phyloP scores from a whole-genome alignment of 768 basidiomycete species.

The Boletus tylopilopsis region DNA sequence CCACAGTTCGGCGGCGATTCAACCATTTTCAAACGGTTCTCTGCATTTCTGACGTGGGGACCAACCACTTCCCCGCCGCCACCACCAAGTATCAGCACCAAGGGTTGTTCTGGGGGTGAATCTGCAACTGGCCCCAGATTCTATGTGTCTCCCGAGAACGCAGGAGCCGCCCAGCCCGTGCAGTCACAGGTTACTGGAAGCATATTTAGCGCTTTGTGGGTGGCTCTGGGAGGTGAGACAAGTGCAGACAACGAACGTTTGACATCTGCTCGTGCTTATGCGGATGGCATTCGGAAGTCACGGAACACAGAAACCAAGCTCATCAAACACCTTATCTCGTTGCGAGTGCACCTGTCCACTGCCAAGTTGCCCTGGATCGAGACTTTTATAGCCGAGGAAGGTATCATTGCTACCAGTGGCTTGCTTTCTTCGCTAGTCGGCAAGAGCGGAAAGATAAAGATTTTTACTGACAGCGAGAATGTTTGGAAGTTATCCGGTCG shows the following conservation, averaged over 20 bases:
- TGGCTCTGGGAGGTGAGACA: constrained; percentile 55
- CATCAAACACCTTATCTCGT: constrained; percentile 71
- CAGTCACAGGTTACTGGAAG: constrained; percentile 73
- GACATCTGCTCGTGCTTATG: constrained; percentile 59
- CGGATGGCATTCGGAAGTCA: constrained; percentile 52
- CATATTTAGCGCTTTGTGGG: constrained; percentile 75
- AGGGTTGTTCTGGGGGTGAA: constrained; percentile 38
- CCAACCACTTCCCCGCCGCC: constrained; percentile 34
- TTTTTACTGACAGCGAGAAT: constrained; percentile 61
- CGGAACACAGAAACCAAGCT: constrained; percentile 58
- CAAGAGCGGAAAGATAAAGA: constrained; percentile 61
- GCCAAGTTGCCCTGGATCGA: constrained; percentile 75
- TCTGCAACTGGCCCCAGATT: constrained; percentile 25
- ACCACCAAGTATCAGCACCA: constrained; percentile 21
- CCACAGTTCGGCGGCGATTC: constrained; percentile 75
- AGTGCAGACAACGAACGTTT: constrained; percentile 34
- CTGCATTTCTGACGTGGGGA: constrained; percentile 58
- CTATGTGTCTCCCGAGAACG: constrained; percentile 28
- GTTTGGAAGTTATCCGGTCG: constrained; percentile 73
- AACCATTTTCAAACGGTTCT: constrained; percentile 65
- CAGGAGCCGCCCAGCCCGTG: constrained; percentile 34
- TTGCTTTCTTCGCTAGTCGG: constrained; percentile 60
- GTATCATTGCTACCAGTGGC: constrained; percentile 58
- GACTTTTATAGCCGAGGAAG: constrained; percentile 63
- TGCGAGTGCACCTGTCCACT: constrained; percentile 85